Percentiles rank a stretch among this genome's conserved stretches.
These are phyloP conservation scores for Alternaria incomplexa DNA, from an alignment of 2,329 filamentous ascomycete species.

Conservation along the genomic window DNA sequence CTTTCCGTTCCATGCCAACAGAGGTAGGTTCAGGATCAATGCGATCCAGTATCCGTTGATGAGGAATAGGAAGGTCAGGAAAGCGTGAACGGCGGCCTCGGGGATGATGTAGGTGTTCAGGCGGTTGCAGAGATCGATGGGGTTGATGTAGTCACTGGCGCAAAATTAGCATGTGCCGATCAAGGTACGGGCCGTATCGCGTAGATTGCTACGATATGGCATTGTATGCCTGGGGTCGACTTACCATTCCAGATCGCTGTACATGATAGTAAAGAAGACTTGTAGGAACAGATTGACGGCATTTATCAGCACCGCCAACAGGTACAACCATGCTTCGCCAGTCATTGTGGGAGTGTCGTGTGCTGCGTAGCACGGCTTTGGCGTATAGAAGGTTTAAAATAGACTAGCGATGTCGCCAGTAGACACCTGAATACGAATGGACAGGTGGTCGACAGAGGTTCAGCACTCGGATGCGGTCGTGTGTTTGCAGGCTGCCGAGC, in stretches of 20 bases:
- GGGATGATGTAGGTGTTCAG: slow-evolving; percentile 99
- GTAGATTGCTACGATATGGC: neutral
- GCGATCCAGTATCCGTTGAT: slow-evolving; percentile 99
- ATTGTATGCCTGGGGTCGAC: slow-evolving; percentile 47
- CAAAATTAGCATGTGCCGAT: slow-evolving; percentile 39
- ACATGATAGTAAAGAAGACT: slow-evolving; percentile 99
- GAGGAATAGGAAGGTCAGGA: slow-evolving; percentile 93
- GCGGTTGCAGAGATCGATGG: slow-evolving; percentile 99
- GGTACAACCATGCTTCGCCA: slow-evolving; percentile 97
- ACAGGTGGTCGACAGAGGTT: slow-evolving; percentile 19
- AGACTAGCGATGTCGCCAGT: slow-evolving; percentile 16
- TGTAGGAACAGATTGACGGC: slow-evolving; percentile 99
- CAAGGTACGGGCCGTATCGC: neutral
- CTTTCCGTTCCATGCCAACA: slow-evolving; percentile 93
- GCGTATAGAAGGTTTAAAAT: slow-evolving; percentile 12
- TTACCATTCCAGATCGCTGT: slow-evolving; percentile 98
- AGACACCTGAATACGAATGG: slow-evolving; percentile 17
- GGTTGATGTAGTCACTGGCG: slow-evolving; percentile 97
- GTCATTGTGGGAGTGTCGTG: slow-evolving; percentile 70
- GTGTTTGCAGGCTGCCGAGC: slow-evolving; percentile 42
- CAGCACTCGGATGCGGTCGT: slow-evolving; percentile 37
- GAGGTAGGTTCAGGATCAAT: slow-evolving; percentile 86
- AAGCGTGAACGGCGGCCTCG: slow-evolving; percentile 95
- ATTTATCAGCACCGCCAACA: slow-evolving; percentile 98
- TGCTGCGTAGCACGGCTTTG: slow-evolving; percentile 29